phyloP scores from a whole-genome alignment of 1,139 yeast species.

The Pichia sp. region DNA sequence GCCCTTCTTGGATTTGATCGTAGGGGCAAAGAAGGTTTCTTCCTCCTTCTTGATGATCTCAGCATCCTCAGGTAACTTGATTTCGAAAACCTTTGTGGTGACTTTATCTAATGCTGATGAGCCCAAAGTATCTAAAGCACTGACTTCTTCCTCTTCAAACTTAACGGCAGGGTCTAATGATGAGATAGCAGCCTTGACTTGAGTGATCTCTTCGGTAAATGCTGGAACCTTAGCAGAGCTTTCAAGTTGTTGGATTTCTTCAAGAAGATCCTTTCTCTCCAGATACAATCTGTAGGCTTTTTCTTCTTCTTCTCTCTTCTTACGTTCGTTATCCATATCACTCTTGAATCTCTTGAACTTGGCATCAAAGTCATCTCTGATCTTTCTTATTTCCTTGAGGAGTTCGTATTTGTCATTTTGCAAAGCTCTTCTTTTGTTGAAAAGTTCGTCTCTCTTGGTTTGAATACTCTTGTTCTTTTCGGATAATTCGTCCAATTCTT shows the following conservation, averaged over 20 bases:
- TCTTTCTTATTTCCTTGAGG: constrained; percentile 57
- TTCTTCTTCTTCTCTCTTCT: constrained; percentile 61
- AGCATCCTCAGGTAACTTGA: constrained; percentile 61
- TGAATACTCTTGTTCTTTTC: constrained; percentile 59
- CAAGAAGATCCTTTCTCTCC: constrained; percentile 30
- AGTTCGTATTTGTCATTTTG: constrained; percentile 67
- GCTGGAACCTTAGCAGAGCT: constrained; percentile 73
- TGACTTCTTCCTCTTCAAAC: constrained; percentile 12
- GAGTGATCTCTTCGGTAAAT: constrained; percentile 32
- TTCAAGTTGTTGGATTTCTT: constrained; percentile 62
- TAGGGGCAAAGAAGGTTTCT: constrained; percentile 41
- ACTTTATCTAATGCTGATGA: constrained; percentile 25
- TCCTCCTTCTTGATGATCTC: constrained; percentile 64
- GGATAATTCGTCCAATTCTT: constrained; percentile 57
- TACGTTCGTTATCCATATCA: constrained; percentile 64
- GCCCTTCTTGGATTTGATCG: constrained; percentile 44
- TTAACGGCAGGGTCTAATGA: constrained; percentile 11
- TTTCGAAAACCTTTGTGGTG: constrained; percentile 40
- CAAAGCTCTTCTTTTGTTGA: constrained; percentile 63
- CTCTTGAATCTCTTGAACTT: constrained; percentile 68
- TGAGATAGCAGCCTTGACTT: constrained; percentile 9
- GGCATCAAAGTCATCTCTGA: constrained; percentile 64
- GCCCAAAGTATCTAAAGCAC: constrained; percentile 2
- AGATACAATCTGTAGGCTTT: constrained; percentile 32
- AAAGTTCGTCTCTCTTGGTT: constrained; percentile 62